Conservation (phyloP, 148 eudicot genomes). For the Vaccinium vitisidaea region DNA sequence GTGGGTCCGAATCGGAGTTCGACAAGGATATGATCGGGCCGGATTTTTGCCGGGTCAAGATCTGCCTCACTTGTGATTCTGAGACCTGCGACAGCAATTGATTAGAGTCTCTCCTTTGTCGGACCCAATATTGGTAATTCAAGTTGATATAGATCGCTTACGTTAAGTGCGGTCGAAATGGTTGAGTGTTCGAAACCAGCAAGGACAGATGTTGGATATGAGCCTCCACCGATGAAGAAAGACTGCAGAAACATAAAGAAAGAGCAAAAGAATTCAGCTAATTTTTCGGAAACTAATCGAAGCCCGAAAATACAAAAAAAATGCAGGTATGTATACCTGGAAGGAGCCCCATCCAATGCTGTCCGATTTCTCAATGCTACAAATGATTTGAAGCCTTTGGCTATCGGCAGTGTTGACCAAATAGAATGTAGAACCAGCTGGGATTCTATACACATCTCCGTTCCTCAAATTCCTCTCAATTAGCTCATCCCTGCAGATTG, state of each 20-base stretch:
- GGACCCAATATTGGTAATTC: background rate
- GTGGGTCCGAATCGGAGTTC: slow-evolving; percentile 22
- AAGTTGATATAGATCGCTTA: slow-evolving; percentile 26
- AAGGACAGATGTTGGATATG: slow-evolving; percentile 60
- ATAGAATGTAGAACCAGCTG: slow-evolving; percentile 79
- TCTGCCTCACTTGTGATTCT: slow-evolving; percentile 33
- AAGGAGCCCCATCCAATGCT: slow-evolving; percentile 41
- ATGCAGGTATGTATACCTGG: slow-evolving; percentile 20
- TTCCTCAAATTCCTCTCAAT: slow-evolving; percentile 46
- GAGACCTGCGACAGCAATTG: slow-evolving; percentile 45
- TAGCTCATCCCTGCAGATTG: slow-evolving; percentile 58
- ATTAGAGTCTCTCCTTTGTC: background rate
- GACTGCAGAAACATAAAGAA: slow-evolving; percentile 40
- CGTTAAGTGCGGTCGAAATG: slow-evolving; percentile 70
- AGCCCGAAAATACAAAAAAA: no score
- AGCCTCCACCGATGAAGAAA: slow-evolving; percentile 88
- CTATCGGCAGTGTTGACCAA: slow-evolving; percentile 60
- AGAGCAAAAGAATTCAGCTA: background rate
- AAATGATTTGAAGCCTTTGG: slow-evolving; percentile 57
- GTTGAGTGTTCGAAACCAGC: slow-evolving; percentile 69
- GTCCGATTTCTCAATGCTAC: slow-evolving; percentile 67
- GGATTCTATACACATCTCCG: slow-evolving; percentile 79
- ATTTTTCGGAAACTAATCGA: background rate
- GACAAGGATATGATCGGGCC: slow-evolving; percentile 64
- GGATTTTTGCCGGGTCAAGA: slow-evolving; percentile 43